These are phyloP conservation scores for Brassica rapa DNA, from an alignment of 345 rosid genomes.

Conservation along the genomic window DNA sequence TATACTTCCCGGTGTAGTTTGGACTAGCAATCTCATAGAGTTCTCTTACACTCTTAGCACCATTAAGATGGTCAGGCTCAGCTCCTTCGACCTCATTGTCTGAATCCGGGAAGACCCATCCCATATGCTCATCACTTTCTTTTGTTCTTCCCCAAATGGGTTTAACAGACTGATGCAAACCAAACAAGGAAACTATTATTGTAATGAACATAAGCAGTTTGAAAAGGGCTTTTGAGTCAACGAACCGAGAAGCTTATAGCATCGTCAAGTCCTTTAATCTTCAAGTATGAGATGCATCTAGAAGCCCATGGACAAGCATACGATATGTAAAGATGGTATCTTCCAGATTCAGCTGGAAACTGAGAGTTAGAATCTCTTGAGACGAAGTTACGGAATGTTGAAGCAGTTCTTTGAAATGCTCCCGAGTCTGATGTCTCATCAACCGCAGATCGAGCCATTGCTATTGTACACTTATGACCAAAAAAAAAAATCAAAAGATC, in stretches of 20 bases:
- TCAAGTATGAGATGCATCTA: conserved; percentile 78
- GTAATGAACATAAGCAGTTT: neutral
- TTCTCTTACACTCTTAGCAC: conserved; percentile 72
- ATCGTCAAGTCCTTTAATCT: conserved; percentile 80
- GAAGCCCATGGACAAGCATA: conserved; percentile 99
- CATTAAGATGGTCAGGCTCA: conserved; percentile 69
- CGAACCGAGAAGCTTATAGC: conserved; percentile 78
- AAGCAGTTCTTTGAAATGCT: conserved; percentile 73
- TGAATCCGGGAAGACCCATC: conserved; percentile 80
- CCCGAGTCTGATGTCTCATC: conserved; percentile 79
- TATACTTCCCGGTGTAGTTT: conserved; percentile 73
- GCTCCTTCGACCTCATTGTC: conserved; percentile 73
- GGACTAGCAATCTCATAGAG: conserved; percentile 82
- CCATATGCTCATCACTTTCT: conserved; percentile 80
- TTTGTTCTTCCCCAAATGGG: conserved; percentile 91
- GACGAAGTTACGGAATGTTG: conserved; percentile 75
- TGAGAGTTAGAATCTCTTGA: conserved; percentile 61
- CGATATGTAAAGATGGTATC: conserved; percentile 91
- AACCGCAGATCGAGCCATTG: conserved; percentile 79
- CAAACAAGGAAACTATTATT: conserved; percentile 8
- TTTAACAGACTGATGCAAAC: conserved; percentile 60
- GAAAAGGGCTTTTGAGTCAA: conserved; percentile 17
- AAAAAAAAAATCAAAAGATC: neutral
- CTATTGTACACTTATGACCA: conserved; percentile 33
- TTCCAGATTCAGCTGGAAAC: conserved; percentile 78